Evolutionary conservation across 345 rosid species (phyloP), one percentile per base, ranked within the genome.

Genomic region (Brassica carinata): DNA sequence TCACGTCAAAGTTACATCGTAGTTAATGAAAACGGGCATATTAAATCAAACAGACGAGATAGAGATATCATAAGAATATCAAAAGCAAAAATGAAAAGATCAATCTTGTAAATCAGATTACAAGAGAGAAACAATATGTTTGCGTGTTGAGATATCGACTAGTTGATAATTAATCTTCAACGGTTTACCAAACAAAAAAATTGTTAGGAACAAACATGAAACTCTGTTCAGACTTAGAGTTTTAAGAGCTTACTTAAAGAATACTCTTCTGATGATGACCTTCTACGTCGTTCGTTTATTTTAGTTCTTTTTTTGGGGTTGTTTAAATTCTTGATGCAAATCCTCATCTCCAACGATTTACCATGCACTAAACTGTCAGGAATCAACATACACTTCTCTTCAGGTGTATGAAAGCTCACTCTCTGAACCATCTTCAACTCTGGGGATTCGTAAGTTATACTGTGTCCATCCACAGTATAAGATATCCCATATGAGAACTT

Each of bases 401-500:
- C 5, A 30, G 68, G 43, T n/a, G 40, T 64, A 14, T n/a, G 11
- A 7, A 14, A 30, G 43, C 68, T 64, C 10, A 64, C 68, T n/a
- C 33, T 2, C 34, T 1, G 23, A 14, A 64, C 15, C 43, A 6
- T 64, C 68, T 31, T 64, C 43, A 64, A 17, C 23, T 64, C 68
- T 64, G 19, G 19, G 7, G 68, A 64, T 64, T 31, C 1, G 68
- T 30, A 64, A 14, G 4, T 30, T 36, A 64, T 3, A 31, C 11
- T 31, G 68, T 19, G 29, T 58, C 63, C 63, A 58, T 58, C 30
- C 13, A 18, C 3, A 8, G 63, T 18, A 19, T 58, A 58, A 10
- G 65, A 10, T 26, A 76, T 30, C 0, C 8, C 3, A 65, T 6
- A 36, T 1, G 79, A 76, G 67, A 76, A 67, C 26, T 76, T 62